These are phyloP conservation scores for Kodamaea hsintzibuensis DNA, from an alignment of 805 yeast species.

Conservation along the genomic window DNA sequence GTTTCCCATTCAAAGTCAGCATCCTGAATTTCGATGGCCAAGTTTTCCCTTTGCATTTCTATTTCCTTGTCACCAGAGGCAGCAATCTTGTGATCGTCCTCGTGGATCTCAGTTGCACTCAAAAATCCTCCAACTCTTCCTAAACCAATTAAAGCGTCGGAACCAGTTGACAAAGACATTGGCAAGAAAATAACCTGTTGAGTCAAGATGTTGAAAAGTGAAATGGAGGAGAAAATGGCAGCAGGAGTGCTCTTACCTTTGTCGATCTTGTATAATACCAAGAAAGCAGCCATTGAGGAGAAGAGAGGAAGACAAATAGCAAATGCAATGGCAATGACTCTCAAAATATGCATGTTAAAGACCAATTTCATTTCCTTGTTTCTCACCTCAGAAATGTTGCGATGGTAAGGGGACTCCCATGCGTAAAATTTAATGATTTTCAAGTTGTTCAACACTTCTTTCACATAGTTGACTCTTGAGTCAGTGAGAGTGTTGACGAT, in stretches of 20 bases:
- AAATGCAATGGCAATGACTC: constrained; percentile 58
- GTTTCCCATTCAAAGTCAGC: constrained; percentile 72
- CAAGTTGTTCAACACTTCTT: constrained; percentile 76
- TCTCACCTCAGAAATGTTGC: constrained; percentile 57
- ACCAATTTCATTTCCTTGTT: constrained; percentile 60
- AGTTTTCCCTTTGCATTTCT: constrained; percentile 26
- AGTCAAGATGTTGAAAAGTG: constrained; percentile 64
- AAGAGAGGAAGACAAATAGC: constrained; percentile 70
- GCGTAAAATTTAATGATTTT: constrained; percentile 85
- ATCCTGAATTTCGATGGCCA: constrained; percentile 48
- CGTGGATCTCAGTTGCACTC: constrained; percentile 37
- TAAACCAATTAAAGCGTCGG: constrained; percentile 67
- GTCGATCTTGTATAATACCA: constrained; percentile 37
- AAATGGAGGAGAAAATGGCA: constrained; percentile 66
- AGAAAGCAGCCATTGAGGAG: constrained; percentile 62
- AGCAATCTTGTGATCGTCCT: constrained; percentile 28
- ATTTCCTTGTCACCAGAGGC: constrained; percentile 24
- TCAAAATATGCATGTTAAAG: constrained; percentile 68
- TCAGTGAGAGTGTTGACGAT: constrained; percentile 68
- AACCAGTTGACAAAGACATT: constrained; percentile 63
- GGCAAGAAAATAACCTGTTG: constrained; percentile 70
- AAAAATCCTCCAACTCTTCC: constrained; percentile 57
- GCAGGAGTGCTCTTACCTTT: constrained; percentile 52
- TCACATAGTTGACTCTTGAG: constrained; percentile 68
- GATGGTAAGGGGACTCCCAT: constrained; percentile 82